Evolutionary conservation across 768 basidiomycete species (phyloP).

Genomic region (Lyophyllum semitale): DNA sequence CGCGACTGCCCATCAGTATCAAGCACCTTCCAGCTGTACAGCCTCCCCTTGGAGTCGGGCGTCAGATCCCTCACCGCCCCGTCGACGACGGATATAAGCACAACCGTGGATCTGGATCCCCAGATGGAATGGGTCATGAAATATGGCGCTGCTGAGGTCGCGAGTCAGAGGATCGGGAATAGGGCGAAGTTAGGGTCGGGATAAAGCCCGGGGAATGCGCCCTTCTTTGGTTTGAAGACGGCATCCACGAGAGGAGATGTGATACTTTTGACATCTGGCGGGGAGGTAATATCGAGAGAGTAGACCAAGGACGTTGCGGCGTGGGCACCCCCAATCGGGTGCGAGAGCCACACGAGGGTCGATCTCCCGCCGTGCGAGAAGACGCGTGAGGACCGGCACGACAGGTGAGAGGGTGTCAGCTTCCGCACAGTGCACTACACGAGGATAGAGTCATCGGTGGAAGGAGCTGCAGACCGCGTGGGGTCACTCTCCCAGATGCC

Average conservation of each 20-base stretch:
- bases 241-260: constrained; percentile 38
- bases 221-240: constrained; percentile 36
- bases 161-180: constrained; percentile 37
- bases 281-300: constrained; percentile 35
- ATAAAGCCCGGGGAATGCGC: constrained; percentile 67
- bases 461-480: constrained; percentile 2
- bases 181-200: constrained; percentile 48
- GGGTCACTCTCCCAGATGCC: constrained; percentile 55
- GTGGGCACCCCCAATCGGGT: constrained; percentile 59
- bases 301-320: constrained; percentile 55
- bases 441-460: constrained; percentile 4
- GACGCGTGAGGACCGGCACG: constrained; percentile 63
- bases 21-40: constrained; percentile 59
- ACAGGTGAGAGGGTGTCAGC: constrained; percentile 43
- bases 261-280: constrained; percentile 4
- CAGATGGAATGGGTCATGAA: constrained; percentile 51
- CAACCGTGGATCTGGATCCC: constrained; percentile 53
- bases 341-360: constrained; percentile 55
- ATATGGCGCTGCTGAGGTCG: constrained; percentile 16
- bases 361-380: constrained; percentile 23
- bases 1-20: constrained; percentile 44
- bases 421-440: constrained; percentile 30
- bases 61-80: constrained; percentile 49
- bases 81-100: constrained; percentile 42
- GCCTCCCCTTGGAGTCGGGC: constrained; percentile 29